Percentiles rank a stretch among this genome's conserved stretches.
phyloP scores from a whole-genome alignment of 2,329 filamentous ascomycete species.

The Neospermospora avenae region DNA sequence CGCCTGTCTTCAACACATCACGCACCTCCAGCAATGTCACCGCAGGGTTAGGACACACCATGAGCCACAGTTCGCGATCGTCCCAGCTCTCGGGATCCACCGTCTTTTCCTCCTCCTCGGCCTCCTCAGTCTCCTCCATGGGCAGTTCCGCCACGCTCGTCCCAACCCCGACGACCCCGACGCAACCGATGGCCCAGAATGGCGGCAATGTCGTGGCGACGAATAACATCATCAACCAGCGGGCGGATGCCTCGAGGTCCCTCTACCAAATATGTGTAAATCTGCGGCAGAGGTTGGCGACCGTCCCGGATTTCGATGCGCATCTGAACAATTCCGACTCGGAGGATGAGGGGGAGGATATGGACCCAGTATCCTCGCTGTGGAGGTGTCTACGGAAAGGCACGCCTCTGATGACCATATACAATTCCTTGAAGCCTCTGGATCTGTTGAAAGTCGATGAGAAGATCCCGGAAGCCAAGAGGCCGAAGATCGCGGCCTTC shows the following conservation, averaged over 20 bases:
- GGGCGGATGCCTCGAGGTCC: slow-evolving; percentile 85
- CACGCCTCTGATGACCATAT: slow-evolving; percentile 80
- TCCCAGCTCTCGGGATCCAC: slow-evolving; percentile 64
- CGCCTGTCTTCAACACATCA: slow-evolving; percentile 28
- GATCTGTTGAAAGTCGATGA: slow-evolving; percentile 67
- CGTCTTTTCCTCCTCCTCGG: slow-evolving; percentile 42
- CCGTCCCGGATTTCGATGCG: slow-evolving; percentile 78
- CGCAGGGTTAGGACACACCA: slow-evolving; percentile 30
- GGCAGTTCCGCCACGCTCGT: slow-evolving; percentile 35
- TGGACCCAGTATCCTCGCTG: slow-evolving; percentile 83
- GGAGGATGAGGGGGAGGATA: slow-evolving; percentile 60
- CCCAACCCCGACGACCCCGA: slow-evolving; percentile 36
- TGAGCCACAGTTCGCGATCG: slow-evolving; percentile 43
- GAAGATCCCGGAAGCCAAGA: slow-evolving; percentile 64
- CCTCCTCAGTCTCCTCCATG: slow-evolving; percentile 35
- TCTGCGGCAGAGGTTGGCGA: slow-evolving; percentile 74
- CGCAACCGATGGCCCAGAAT: slow-evolving; percentile 34
- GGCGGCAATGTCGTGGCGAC: slow-evolving; percentile 70
- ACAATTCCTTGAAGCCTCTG: slow-evolving; percentile 76
- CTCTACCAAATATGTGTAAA: slow-evolving; percentile 94
- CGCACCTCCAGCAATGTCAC: slow-evolving; percentile 22
- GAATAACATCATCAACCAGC: slow-evolving; percentile 95
- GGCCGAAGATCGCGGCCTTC: slow-evolving; percentile 83
- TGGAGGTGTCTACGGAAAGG: slow-evolving; percentile 86
- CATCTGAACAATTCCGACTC: slow-evolving; percentile 71